phyloP scores from a whole-genome alignment of 2,329 filamentous ascomycete genomes.

The Trichoderma afroharzianum region DNA sequence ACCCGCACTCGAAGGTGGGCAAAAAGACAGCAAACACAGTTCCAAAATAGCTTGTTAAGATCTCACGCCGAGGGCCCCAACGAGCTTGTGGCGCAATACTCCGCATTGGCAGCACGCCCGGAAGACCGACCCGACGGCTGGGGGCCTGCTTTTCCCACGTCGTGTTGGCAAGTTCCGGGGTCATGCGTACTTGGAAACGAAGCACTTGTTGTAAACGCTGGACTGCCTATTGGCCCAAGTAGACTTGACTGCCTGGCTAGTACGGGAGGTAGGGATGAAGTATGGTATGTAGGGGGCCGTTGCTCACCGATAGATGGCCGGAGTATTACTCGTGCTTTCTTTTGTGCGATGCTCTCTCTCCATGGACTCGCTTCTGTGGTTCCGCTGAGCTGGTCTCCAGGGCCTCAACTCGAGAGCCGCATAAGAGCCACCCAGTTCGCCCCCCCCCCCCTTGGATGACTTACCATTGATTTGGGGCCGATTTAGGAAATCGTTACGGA shows the following conservation, averaged over 20 bases:
- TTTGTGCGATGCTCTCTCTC: not conserved
- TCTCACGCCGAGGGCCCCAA: not conserved
- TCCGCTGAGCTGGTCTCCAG: not conserved
- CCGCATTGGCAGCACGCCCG: not conserved
- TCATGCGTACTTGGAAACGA: slow-evolving; percentile 1
- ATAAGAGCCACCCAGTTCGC: not conserved
- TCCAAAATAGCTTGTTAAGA: not conserved
- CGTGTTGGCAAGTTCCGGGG: not conserved
- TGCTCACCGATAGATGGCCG: not conserved
- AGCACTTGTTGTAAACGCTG: not conserved
- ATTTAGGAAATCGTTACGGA: not conserved
- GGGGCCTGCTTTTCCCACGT: not conserved
- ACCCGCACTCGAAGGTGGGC: not conserved
- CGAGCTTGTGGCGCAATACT: slow-evolving; percentile 5
- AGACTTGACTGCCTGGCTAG: not conserved
- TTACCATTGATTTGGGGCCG: not conserved
- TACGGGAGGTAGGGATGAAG: not conserved
- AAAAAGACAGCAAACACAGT: not conserved
- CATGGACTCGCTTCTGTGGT: not conserved
- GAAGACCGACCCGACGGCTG: slow-evolving; percentile 4
- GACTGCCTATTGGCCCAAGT: not conserved
- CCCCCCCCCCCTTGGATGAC: not conserved
- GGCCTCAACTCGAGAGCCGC: not conserved
- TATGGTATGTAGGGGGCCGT: slow-evolving; percentile 1
- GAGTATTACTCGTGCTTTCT: not conserved